Base-by-base conservation (phyloP, 225 moss, liverwort and hornwort species). In the Pseudoscleropodium purum region DNA sequence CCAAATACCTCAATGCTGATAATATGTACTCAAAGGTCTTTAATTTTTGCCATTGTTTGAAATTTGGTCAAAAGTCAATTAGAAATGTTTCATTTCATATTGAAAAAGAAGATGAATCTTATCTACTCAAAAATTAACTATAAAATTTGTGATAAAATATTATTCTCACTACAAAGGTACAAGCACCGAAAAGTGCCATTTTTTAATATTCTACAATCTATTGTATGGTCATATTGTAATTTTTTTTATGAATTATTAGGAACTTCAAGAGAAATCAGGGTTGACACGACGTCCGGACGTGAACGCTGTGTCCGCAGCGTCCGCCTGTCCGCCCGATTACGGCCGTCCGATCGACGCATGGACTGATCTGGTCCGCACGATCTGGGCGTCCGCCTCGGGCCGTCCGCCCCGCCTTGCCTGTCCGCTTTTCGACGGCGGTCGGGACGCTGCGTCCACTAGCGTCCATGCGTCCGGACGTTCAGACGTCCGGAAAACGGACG, bases 1-100 rank as follows among this genome's bases (percentile, higher is more conserved):
- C 5, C 0, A 0, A 20, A 5, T 0, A 13, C 6, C 0, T 75
- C 31, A 30, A 75, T 15, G 5, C 16, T 76, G 3, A 18, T 18
- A 45, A 15, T 0, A 49, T 49, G 12, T 31, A 0, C 18, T 75
- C 4, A 11, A 51, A 76, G 5, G 1, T 34, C 2, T 0, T 2
- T 51, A 1, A 1, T 52, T 7, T 75, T 51, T 34, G 14, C 5
- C 14, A 34, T 52, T 52, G 2, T 31, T 18, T 23, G 13, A 0
- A 10, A 19, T 45, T 74, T 27, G 19, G 13, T 34, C 7, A 20
- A 33, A 30, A 30, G 5, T 18, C 18, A 45, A 18, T 18, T 74
- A 1, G 3, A 0, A 69, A 69, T 69, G 13, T n/a, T 51, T 52
- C 5, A 34, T 51, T 34, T 34, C 8, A 49, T 51, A 76, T 13